Evolutionary conservation across 305 asterid species (phyloP).

Genomic region (Fraxinus paxiana): DNA sequence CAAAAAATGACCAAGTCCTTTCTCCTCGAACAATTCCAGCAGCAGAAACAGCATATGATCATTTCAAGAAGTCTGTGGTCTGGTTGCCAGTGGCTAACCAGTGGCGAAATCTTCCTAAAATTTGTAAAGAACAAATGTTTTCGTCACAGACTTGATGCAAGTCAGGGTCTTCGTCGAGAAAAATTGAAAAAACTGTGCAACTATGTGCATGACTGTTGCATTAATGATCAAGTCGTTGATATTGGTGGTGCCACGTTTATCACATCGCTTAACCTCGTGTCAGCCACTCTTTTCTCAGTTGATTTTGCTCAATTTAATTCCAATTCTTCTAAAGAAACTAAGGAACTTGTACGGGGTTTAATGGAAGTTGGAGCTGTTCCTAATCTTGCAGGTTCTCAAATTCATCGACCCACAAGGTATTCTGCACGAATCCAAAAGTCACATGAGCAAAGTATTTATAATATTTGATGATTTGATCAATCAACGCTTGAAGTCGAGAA

Average conservation of each 20-base stretch:
- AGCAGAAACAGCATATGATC: neutral
- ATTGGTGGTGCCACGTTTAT: neutral
- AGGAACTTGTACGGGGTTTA: neutral
- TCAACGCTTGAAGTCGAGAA: neutral
- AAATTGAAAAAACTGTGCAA: neutral
- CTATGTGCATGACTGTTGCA: neutral
- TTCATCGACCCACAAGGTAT: neutral
- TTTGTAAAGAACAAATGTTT: slow-evolving; percentile 12
- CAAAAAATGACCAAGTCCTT: neutral
- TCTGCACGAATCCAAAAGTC: neutral
- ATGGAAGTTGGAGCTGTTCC: neutral
- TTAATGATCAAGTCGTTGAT: neutral
- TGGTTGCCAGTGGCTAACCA: neutral
- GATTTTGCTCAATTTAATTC: neutral
- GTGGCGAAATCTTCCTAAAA: slow-evolving; percentile 10
- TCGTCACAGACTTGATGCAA: neutral
- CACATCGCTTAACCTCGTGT: neutral
- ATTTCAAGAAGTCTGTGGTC: neutral
- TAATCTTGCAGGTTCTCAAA: neutral
- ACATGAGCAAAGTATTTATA: neutral
- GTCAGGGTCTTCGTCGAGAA: neutral
- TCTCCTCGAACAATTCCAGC: neutral
- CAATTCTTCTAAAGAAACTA: neutral
- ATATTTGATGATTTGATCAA: neutral
- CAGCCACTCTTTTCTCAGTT: neutral